phyloP scores from a whole-genome alignment of 257 asterid species.

The Gentiana straminea region DNA sequence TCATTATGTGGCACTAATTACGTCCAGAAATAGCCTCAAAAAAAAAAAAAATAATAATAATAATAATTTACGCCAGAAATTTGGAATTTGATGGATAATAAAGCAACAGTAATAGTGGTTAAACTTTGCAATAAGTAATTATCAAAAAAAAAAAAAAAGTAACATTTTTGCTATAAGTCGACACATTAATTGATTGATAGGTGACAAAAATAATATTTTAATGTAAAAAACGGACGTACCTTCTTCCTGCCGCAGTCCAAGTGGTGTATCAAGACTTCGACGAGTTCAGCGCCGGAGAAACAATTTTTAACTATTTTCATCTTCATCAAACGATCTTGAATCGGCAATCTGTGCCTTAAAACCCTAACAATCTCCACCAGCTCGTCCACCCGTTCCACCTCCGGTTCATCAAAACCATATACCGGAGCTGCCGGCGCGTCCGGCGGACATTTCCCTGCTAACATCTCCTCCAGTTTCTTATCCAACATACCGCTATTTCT shows the following conservation, averaged over 20 bases:
- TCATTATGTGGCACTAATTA: too few relatives aligned
- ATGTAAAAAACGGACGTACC: constrained; percentile 23
- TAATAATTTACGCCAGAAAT: neutral
- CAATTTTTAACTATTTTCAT: constrained; percentile 83
- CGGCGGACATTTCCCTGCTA: constrained; percentile 64
- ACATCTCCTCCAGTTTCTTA: constrained; percentile 55
- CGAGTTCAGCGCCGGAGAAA: constrained; percentile 74
- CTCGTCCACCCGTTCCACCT: constrained; percentile 39
- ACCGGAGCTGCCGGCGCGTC: constrained; percentile 80
- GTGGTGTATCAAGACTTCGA: constrained; percentile 63
- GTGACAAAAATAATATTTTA: neutral
- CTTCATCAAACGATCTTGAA: constrained; percentile 72
- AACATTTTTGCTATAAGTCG: neutral
- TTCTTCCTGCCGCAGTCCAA: constrained; percentile 64
- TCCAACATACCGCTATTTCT: constrained; percentile 75
- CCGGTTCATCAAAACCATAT: constrained; percentile 66
- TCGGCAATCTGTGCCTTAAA: constrained; percentile 69
- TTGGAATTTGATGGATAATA: neutral
- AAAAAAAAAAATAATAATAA: neutral
- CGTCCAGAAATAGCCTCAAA: neutral
- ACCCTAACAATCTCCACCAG: constrained; percentile 50
- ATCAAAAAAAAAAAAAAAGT: neutral
- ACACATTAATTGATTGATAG: too few relatives aligned
- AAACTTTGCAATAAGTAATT: too few relatives aligned
- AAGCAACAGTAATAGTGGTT: too few relatives aligned